Evolutionary conservation across 805 yeast genomes (phyloP).

Genomic region (Diddensiella transvaalensis): DNA sequence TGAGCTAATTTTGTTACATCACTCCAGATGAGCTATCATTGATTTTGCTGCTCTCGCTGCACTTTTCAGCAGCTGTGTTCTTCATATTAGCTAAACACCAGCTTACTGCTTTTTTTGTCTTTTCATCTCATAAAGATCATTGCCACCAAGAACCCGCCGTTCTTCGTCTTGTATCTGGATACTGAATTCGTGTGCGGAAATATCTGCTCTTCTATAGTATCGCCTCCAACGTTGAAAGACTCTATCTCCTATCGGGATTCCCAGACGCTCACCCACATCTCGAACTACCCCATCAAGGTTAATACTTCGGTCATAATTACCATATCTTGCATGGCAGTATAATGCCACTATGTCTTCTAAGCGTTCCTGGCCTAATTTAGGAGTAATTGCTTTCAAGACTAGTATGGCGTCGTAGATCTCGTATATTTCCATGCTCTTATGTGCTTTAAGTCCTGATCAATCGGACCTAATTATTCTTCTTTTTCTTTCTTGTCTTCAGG

Average conservation of each 20-base stretch:
- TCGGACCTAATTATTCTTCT: too few species aligned
- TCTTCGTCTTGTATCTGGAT: conserved; percentile 11
- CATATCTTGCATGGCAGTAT: conserved; percentile 15
- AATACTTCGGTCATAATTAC: conserved; percentile 11
- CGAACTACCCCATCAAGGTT: conserved; percentile 2
- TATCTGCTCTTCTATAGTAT: conserved; percentile 12
- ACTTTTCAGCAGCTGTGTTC: too few species aligned
- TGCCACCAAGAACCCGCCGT: conserved; percentile 10
- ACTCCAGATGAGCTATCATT: too few species aligned
- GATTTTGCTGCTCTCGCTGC: too few species aligned
- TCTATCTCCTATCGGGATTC: conserved; percentile 8
- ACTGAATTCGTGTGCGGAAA: conserved; percentile 11
- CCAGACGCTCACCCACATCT: conserved; percentile 5
- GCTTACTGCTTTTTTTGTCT: too few species aligned
- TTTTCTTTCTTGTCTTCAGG: too few species aligned
- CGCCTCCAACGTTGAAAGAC: conserved; percentile 9
- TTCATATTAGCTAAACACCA: too few species aligned
- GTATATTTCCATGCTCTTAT: conserved; percentile 7
- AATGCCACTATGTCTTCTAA: conserved; percentile 11
- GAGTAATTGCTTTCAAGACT: conserved; percentile 6
- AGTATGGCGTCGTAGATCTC: conserved; percentile 10
- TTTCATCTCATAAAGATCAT: conserved; percentile 14
- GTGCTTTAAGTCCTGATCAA: too few species aligned
- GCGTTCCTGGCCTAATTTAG: neutral
- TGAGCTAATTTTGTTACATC: too few species aligned